Base-by-base conservation (phyloP, 805 yeast genomes). In the Teunomyces lycoperdinae region DNA sequence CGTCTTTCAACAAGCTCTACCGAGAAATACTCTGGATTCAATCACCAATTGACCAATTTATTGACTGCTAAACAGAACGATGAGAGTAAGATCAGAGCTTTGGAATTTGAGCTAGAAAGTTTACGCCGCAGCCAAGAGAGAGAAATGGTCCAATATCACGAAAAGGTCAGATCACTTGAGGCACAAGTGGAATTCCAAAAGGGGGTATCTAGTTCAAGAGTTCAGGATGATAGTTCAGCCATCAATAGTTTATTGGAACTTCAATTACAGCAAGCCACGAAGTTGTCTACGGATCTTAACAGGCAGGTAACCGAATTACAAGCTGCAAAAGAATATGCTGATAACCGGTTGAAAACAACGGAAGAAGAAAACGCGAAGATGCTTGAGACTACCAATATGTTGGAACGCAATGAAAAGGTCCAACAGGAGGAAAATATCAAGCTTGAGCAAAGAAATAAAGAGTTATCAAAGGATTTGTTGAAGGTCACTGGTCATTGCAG, bases 81-180 rank as follows among this genome's bases (percentile, higher is more conserved):
- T 47, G 80, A 77, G 46, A 64, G 68, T 9, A 64, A 70, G 43
- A 58, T 73, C 31, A 67, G 68, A 30, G 51, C 67, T 17, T 49
- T 72, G 16, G 66, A 66, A 46, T 55, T 63, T 17, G 83, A 79
- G 26, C 60, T 68, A 36, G 70, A 68, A 10, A 63, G 63, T 16
- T 39, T 69, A 9, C 45, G 39, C n/a, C 45, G 30, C 20, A 27
- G 20, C 11, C 59, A 68, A 46, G 69, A 70, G 43, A 54, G 59
- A 30, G 74, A 77, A 49, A 49, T 67, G 13, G 61, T 59, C n/a
- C 56, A 59, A 27, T 65, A 65, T 50, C 66, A 70, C 50, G 62
- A 61, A 46, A 53, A 65, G 55, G 43, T 63, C 48, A 57, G 67
- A 45, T 39, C 56, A 29, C 40, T 66, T 16, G 49, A 51, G 43